A percentile compares a stretch with the other conserved stretches of the same genome.
Conservation (phyloP, 176 grass and related monocot genomes). For the sorghum (Sorghum bicolor) region DNA sequence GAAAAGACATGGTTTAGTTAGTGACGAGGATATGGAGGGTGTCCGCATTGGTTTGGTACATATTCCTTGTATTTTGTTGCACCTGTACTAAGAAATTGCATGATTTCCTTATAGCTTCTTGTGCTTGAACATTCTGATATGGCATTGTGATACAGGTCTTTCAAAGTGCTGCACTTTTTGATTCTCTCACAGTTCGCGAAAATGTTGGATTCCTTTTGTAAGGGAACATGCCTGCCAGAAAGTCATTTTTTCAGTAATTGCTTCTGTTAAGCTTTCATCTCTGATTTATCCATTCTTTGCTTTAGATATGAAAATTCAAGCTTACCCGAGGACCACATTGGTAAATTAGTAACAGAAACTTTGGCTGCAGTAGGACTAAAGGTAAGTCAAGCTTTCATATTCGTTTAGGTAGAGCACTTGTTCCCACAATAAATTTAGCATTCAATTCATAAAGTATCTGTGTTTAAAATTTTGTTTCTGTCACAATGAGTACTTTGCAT, state of each 20-base stretch:
- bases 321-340: conserved; percentile 62
- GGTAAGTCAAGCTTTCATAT: conserved; percentile 45
- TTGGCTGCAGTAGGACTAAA: conserved; percentile 87
- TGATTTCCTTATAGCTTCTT: conserved; percentile 20
- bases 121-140: conserved; percentile 1
- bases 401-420: background rate
- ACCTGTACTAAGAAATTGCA: conserved; percentile 21
- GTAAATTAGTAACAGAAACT: conserved; percentile 76
- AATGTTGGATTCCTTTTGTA: conserved; percentile 99
- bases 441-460: background rate
- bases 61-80: conserved; percentile 13
- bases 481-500: background rate
- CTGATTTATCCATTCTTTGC: conserved; percentile 27
- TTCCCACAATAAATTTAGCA: background rate
- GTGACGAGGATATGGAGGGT: conserved; percentile 89
- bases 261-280: conserved; percentile 7
- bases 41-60: conserved; percentile 86
- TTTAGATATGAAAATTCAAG: conserved; percentile 93
- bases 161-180: conserved; percentile 93
- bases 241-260: conserved; percentile 2
- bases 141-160: conserved; percentile 70
- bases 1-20: conserved; percentile 80
- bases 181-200: conserved; percentile 91
- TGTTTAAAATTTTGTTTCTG: background rate
- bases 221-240: conserved; percentile 41